These are phyloP conservation scores for Clarkia xantiana DNA, from an alignment of 345 rosid species.

Conservation along the genomic window DNA sequence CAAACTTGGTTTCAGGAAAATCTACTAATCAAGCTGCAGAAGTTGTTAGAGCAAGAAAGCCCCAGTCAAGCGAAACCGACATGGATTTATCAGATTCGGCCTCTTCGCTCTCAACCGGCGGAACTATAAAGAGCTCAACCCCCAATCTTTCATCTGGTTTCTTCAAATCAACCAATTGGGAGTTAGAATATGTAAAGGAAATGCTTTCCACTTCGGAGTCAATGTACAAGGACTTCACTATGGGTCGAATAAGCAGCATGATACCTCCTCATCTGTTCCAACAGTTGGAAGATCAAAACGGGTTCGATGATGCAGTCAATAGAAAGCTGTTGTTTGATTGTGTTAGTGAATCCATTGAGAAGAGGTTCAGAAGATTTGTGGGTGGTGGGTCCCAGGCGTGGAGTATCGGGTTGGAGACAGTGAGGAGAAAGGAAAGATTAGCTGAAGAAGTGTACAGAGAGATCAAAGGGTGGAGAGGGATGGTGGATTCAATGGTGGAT, in stretches of 20 bases:
- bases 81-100: constrained; percentile 53
- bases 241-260: constrained; percentile 28
- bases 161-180: constrained; percentile 30
- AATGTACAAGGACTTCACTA: constrained; percentile 52
- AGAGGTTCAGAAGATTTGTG: constrained; percentile 34
- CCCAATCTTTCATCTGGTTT: constrained; percentile 6
- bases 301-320: constrained; percentile 18
- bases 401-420: constrained; percentile 34
- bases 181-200: constrained; percentile 49
- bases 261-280: constrained; percentile 54
- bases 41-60: constrained; percentile 24
- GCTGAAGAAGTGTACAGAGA: constrained; percentile 68
- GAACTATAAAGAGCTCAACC: constrained; percentile 14
- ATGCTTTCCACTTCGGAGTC: constrained; percentile 40
- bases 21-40: constrained; percentile 43
- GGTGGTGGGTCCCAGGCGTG: constrained; percentile 44
- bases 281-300: constrained; percentile 41
- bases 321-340: constrained; percentile 60
- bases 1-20: constrained; percentile 23
- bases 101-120: constrained; percentile 30
- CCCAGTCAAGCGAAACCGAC: constrained; percentile 28
- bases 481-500: constrained; percentile 78
- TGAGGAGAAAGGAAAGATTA: constrained; percentile 41
- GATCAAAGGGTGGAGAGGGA: constrained; percentile 44
- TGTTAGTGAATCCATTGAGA: constrained; percentile 51